Conservation (phyloP, 352 stramenopile genomes). For the Globisporangium acanthophoron region DNA sequence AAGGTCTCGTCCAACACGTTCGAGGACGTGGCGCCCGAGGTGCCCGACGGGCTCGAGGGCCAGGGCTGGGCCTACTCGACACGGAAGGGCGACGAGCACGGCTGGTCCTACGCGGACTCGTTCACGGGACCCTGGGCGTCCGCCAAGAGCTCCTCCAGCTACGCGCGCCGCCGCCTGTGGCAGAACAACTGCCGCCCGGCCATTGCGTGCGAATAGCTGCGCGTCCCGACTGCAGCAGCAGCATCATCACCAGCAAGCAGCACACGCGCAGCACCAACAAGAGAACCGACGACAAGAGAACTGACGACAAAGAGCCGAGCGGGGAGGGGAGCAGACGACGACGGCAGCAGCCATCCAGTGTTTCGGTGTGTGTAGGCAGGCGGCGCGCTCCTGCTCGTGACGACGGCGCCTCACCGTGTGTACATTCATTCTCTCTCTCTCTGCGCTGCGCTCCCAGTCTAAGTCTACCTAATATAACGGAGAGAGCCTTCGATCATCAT, state of each 20-base stretch:
- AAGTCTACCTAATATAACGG: not conserved
- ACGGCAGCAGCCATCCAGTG: not conserved
- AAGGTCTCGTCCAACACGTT: constrained; percentile 57
- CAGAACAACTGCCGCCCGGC: constrained; percentile 62
- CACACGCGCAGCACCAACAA: not conserved
- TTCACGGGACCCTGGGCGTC: constrained; percentile 59
- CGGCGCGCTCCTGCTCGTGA: too few species aligned
- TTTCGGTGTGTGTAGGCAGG: not conserved
- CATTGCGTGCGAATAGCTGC: constrained; percentile 30
- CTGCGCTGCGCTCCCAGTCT: not conserved
- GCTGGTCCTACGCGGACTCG: constrained; percentile 62
- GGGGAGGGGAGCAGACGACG: not conserved
- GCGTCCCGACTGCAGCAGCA: not conserved
- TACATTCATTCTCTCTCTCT: not conserved
- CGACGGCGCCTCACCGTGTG: not conserved
- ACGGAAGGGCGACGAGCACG: constrained; percentile 56
- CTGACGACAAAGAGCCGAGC: not conserved
- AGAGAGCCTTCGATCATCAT: not conserved
- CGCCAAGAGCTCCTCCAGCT: constrained; percentile 19
- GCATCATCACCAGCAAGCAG: not conserved
- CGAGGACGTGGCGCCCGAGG: constrained; percentile 51
- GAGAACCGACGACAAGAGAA: not conserved
- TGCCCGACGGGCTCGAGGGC: constrained; percentile 42
- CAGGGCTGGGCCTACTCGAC: constrained; percentile 65
- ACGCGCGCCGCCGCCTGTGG: constrained; percentile 59